Evolutionary conservation across 164 flowering plant genomes (phyloP).

Genomic region (Liriodendron chinense): DNA sequence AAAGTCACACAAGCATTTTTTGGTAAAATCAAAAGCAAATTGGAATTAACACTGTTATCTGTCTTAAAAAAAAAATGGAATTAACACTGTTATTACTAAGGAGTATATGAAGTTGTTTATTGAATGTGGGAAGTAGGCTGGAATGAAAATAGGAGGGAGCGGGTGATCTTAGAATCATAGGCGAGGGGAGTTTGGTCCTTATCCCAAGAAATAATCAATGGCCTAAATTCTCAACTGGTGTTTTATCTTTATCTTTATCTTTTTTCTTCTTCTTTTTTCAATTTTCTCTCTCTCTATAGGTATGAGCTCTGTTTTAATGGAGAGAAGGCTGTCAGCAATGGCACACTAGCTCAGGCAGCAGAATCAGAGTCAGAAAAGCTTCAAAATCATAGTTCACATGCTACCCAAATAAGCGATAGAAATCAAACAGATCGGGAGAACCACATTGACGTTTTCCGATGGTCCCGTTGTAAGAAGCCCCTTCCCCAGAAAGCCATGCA

Average conservation of each 20-base stretch:
- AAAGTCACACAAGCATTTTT: too few species aligned
- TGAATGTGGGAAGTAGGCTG: too few species aligned
- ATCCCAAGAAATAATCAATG: too few species aligned
- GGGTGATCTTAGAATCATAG: too few species aligned
- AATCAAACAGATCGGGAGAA: constrained; percentile 46
- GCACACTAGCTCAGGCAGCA: constrained; percentile 35
- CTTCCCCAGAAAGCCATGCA: constrained; percentile 83
- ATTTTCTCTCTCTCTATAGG: constrained; percentile 31
- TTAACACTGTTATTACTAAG: too few species aligned
- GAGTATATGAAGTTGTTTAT: too few species aligned
- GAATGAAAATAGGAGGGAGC: too few species aligned
- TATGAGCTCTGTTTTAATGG: constrained; percentile 90
- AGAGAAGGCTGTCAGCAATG: constrained; percentile 60
- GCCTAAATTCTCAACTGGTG: not conserved
- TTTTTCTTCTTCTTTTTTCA: not conserved
- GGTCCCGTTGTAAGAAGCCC: constrained; percentile 88
- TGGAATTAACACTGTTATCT: too few species aligned
- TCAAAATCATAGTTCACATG: constrained; percentile 45
- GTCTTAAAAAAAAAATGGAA: too few species aligned
- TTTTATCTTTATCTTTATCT: not conserved
- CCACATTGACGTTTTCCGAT: constrained; percentile 65
- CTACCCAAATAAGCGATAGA: constrained; percentile 52
- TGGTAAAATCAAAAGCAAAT: too few species aligned
- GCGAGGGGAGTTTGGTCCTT: too few species aligned
- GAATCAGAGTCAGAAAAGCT: constrained; percentile 55